Evolutionary conservation across 768 basidiomycete species (phyloP).

Genomic region (Fomitopsis pulvina): DNA sequence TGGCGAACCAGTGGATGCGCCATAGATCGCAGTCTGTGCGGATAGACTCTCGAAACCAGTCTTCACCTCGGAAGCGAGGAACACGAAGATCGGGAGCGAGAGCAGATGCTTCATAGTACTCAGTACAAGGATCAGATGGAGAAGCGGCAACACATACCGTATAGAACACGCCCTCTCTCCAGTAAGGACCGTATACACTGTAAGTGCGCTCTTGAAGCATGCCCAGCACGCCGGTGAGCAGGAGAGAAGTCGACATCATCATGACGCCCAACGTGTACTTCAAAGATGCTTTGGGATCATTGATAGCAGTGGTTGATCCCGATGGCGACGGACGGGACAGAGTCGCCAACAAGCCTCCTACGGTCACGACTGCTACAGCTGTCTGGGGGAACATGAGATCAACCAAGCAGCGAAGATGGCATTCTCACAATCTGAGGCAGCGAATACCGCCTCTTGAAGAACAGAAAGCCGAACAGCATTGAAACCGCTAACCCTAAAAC

Average conservation of each 20-base stretch:
- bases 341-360: conserved; percentile 69
- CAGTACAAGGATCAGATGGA: neutral
- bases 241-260: conserved; percentile 60
- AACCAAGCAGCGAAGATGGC: no score
- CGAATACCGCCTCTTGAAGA: conserved; percentile 55
- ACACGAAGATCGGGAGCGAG: conserved; percentile 69
- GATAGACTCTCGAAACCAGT: conserved; percentile 48
- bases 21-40: conserved; percentile 17
- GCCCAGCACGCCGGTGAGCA: conserved; percentile 65
- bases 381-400: neutral
- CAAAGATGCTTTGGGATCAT: conserved; percentile 13
- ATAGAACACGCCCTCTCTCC: conserved; percentile 84
- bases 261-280: conserved; percentile 57
- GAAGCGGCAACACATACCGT: conserved; percentile 40
- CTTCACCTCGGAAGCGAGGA: conserved; percentile 50
- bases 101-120: conserved; percentile 57
- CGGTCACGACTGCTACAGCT: conserved; percentile 53
- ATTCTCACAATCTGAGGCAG: conserved; percentile 50
- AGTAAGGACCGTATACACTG: conserved; percentile 63
- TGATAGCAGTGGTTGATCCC: conserved; percentile 14
- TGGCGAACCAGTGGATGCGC: conserved; percentile 1
- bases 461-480: conserved; percentile 62
- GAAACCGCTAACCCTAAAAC: conserved; percentile 62
- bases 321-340: conserved; percentile 46
- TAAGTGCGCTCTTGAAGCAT: conserved; percentile 76